Evolutionary conservation across 1,284 basidiomycete genomes (phyloP).

Genomic region (Fomes fomentarius): DNA sequence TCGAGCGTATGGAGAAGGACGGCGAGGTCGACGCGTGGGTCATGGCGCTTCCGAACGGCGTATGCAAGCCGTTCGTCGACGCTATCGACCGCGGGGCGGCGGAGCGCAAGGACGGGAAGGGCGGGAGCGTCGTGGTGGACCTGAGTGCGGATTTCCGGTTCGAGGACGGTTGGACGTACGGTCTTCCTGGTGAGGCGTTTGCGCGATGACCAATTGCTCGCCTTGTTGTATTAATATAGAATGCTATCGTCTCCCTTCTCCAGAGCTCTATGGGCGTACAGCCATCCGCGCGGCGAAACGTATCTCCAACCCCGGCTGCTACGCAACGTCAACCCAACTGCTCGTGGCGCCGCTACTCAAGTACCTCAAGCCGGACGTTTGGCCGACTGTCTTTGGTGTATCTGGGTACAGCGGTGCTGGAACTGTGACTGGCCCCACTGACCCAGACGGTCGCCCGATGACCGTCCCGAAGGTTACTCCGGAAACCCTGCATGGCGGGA

Average conservation of each 20-base stretch:
- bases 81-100: conserved; percentile 82
- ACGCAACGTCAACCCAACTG: conserved; percentile 92
- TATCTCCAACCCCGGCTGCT: conserved; percentile 98
- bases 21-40: conserved; percentile 96
- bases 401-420: conserved; percentile 97
- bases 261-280: conserved; percentile 89
- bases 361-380: conserved; percentile 63
- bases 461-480: conserved; percentile 86
- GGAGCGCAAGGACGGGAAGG: conserved; percentile 52
- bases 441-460: conserved; percentile 68
- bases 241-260: conserved; percentile 26
- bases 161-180: conserved; percentile 95
- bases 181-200: conserved; percentile 91
- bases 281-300: conserved; percentile 73
- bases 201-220: conserved; percentile 24
- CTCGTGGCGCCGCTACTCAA: conserved; percentile 89
- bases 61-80: conserved; percentile 97
- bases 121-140: conserved; percentile 82
- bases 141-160: conserved; percentile 96
- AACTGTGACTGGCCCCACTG: conserved; percentile 72
- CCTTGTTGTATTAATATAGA: conserved; percentile 31
- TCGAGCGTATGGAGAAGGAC: conserved; percentile 85
- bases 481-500: conserved; percentile 74
- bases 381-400: conserved; percentile 90
- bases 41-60: conserved; percentile 97